Evolutionary conservation across 169 alveolate species (phyloP).

Genomic region (Plasmodium inui): DNA sequence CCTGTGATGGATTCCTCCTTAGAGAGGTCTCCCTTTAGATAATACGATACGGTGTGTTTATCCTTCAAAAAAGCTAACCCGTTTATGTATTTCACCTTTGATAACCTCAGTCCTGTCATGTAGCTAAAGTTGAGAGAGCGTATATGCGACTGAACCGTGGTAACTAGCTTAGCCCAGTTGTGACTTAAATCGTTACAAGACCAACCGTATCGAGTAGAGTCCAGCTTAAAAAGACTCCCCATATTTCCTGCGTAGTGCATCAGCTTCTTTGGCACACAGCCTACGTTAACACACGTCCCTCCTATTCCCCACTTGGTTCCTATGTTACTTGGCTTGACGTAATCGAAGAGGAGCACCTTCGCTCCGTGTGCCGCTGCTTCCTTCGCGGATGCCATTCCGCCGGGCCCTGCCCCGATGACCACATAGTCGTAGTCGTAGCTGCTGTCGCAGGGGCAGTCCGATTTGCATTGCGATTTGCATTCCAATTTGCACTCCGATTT

Average conservation of each 20-base stretch:
- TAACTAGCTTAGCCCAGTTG: constrained; percentile 91
- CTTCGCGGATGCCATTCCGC: constrained; percentile 95
- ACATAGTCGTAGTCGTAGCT: constrained; percentile 84
- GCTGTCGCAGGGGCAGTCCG: too few species aligned
- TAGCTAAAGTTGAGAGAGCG: constrained; percentile 94
- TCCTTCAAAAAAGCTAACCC: constrained; percentile 84
- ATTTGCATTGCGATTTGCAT: background rate
- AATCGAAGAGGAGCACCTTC: constrained; percentile 95
- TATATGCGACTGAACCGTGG: constrained; percentile 92
- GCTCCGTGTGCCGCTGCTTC: constrained; percentile 95
- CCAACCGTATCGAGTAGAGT: constrained; percentile 70
- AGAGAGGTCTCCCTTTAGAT: constrained; percentile 79
- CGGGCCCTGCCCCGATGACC: constrained; percentile 95
- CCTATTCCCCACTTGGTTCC: constrained; percentile 97
- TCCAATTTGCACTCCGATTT: background rate
- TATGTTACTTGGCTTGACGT: constrained; percentile 95
- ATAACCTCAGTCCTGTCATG: constrained; percentile 89
- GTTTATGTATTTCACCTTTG: constrained; percentile 91
- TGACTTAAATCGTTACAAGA: constrained; percentile 76
- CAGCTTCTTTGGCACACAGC: constrained; percentile 99
- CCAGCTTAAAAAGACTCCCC: constrained; percentile 78
- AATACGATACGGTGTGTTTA: constrained; percentile 77
- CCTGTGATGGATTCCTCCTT: constrained; percentile 88
- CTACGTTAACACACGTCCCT: constrained; percentile 99
- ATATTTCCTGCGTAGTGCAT: constrained; percentile 96